Conservation (phyloP, 2,329 filamentous ascomycete genomes). For the Xylariaceae sp. region DNA sequence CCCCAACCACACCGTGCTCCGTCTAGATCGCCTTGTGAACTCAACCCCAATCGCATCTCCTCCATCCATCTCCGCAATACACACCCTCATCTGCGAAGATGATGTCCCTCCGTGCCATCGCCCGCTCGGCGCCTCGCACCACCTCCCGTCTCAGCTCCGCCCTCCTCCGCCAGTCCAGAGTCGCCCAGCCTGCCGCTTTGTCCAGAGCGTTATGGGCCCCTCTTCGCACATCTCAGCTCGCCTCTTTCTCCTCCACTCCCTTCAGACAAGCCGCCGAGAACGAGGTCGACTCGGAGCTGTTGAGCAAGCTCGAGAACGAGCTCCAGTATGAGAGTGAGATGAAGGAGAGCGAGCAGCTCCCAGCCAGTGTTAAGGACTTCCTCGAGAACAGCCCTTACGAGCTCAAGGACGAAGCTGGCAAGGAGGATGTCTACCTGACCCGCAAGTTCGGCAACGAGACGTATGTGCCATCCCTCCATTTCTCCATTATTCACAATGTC, state of each 20-base stretch:
- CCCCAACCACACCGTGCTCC: background rate
- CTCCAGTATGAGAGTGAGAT: constrained; percentile 80
- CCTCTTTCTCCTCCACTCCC: constrained; percentile 50
- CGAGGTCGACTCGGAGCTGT: constrained; percentile 74
- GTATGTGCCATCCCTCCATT: constrained; percentile 48
- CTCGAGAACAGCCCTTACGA: constrained; percentile 81
- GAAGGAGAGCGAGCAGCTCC: constrained; percentile 68
- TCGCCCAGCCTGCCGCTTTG: constrained; percentile 48
- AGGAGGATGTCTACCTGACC: constrained; percentile 83
- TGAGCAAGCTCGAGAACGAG: constrained; percentile 82
- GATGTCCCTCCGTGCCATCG: constrained; percentile 66
- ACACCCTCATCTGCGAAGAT: constrained; percentile 45
- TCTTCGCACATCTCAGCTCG: constrained; percentile 36
- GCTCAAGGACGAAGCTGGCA: constrained; percentile 76
- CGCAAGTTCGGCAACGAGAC: constrained; percentile 85
- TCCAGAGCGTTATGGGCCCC: constrained; percentile 45
- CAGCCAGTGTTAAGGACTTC: constrained; percentile 81
- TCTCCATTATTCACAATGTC: constrained; percentile 10
- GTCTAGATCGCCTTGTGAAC: background rate
- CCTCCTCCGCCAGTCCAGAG: constrained; percentile 49
- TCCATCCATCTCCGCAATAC: background rate
- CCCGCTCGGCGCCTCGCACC: constrained; percentile 65
- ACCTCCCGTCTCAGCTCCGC: constrained; percentile 56
- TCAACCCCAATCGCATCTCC: background rate
- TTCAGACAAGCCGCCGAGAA: constrained; percentile 41